Conservation (phyloP, 1,139 yeast genomes). For the Yamadazyma sp. region DNA sequence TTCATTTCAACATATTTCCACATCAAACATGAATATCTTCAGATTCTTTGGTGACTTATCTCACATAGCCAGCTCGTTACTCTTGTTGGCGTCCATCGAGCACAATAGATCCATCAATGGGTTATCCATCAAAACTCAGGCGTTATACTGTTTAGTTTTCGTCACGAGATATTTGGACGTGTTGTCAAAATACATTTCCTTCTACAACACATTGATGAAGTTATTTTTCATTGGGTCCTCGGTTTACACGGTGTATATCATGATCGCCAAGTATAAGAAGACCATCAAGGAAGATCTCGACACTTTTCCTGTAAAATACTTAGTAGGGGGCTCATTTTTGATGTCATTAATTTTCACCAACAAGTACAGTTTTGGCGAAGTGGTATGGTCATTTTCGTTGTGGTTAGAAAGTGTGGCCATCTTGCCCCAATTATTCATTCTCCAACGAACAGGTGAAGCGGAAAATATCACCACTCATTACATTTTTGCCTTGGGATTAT, state of each 20-base stretch:
- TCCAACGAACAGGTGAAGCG: constrained; percentile 89
- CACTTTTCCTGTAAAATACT: constrained; percentile 72
- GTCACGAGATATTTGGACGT: constrained; percentile 78
- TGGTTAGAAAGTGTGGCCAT: constrained; percentile 93
- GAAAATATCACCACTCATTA: constrained; percentile 86
- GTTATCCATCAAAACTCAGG: constrained; percentile 85
- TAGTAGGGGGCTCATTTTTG: constrained; percentile 62
- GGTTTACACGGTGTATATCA: constrained; percentile 69
- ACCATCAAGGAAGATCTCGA: constrained; percentile 57
- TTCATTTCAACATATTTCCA: neutral
- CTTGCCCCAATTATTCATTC: constrained; percentile 85
- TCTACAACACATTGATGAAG: constrained; percentile 82
- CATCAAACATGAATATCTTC: constrained; percentile 46
- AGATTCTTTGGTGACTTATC: constrained; percentile 72
- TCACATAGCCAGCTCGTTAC: constrained; percentile 76
- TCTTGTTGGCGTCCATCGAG: constrained; percentile 71
- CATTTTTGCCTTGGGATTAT: constrained; percentile 87
- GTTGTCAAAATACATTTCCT: constrained; percentile 56
- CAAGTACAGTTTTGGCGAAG: constrained; percentile 60
- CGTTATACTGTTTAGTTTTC: constrained; percentile 74
- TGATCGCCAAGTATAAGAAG: constrained; percentile 62
- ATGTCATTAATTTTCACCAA: constrained; percentile 66
- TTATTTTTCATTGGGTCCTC: constrained; percentile 76
- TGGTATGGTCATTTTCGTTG: constrained; percentile 72
- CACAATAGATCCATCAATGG: constrained; percentile 72